phyloP scores from a whole-genome alignment of 495 filamentous ascomycete species.

The Aspergillus asperescens region DNA sequence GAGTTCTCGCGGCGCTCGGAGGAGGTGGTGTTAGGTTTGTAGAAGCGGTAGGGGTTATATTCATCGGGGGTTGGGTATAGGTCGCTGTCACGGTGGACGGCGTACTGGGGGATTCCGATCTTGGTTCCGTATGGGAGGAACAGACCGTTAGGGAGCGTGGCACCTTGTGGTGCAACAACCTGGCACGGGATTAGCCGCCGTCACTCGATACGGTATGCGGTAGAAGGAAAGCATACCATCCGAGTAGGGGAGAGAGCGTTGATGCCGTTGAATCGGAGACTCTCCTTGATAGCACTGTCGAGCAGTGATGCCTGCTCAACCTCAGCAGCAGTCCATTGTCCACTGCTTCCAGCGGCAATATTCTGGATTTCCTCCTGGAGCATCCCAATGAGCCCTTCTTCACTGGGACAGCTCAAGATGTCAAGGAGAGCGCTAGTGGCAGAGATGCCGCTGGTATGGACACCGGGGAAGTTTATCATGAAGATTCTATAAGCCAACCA shows the following conservation, averaged over 20 bases:
- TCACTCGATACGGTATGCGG: not conserved
- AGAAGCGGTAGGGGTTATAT: conserved; percentile 14
- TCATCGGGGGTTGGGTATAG: conserved; percentile 7
- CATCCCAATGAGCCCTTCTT: not conserved
- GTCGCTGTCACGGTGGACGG: conserved; percentile 13
- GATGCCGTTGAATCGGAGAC: conserved; percentile 14
- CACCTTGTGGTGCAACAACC: conserved; percentile 10
- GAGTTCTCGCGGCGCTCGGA: conserved; percentile 1
- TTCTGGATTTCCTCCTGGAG: conserved; percentile 6
- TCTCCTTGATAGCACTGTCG: conserved; percentile 12
- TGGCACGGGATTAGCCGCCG: not conserved
- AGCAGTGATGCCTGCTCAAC: conserved; percentile 9
- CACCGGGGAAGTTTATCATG: conserved; percentile 16
- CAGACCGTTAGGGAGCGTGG: conserved; percentile 4
- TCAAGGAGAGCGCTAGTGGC: conserved; percentile 12
- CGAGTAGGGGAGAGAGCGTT: conserved; percentile 10
- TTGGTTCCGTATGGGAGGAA: conserved; percentile 12
- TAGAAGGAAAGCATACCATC: not conserved
- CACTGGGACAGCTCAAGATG: conserved; percentile 5
- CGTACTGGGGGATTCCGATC: conserved; percentile 12
- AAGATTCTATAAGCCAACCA: conserved; percentile 14
- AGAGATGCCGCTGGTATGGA: conserved; percentile 13
- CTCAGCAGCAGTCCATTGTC: conserved; percentile 8
- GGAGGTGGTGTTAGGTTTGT: not conserved
- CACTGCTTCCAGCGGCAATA: not conserved